Evolutionary conservation across 345 rosid species (phyloP), one percentile per base, ranked within the genome.

Genomic region (Barbarea vulgaris): DNA sequence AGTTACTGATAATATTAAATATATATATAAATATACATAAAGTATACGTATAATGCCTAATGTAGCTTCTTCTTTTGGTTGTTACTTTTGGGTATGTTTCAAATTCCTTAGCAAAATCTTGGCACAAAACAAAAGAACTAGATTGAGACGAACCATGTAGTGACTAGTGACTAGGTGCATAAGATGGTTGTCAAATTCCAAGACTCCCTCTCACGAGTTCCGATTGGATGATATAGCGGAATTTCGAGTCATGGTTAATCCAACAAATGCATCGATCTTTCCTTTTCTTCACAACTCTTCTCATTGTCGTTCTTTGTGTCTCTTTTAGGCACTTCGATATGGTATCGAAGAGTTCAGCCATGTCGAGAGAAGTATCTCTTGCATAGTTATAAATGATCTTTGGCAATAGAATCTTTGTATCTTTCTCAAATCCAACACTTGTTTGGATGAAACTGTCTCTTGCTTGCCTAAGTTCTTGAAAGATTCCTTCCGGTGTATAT

Each of bases 401-500:
- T 11, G 90, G 91, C 30, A 87, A 79, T 74, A 85, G 67, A 58
- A 89, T 79, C 80, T 70, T 85, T 14, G 70, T 65, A 11, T 86
- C 93, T 65, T 85, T 91, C 68, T 86, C 84, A 52, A 86, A 80
- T 57, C 56, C 63, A 28, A 86, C 80, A 27, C 70, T 84, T 28
- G 79, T 79, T 60, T 64, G 79, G 19, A 89, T 77, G 83, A 81
- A 89, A 66, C 74, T 82, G 25, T 84, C 84, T 70, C 77, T 86
- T 0, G 93, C 91, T 47, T 76, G 77, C 65, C 65, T 82, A 59
- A 91, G 81, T 67, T 89, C 87, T 41, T 77, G 71, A 72, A 91
- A 87, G 64, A 89, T 81, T 54, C 54, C 78, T 81, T 85, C 74
- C 0, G 87, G 80, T 6, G 85, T 80, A 74, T 87, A 91, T 11